phyloP scores from a whole-genome alignment of 805 yeast genomes.

The Wickerhamomyces subpelliculosus region DNA sequence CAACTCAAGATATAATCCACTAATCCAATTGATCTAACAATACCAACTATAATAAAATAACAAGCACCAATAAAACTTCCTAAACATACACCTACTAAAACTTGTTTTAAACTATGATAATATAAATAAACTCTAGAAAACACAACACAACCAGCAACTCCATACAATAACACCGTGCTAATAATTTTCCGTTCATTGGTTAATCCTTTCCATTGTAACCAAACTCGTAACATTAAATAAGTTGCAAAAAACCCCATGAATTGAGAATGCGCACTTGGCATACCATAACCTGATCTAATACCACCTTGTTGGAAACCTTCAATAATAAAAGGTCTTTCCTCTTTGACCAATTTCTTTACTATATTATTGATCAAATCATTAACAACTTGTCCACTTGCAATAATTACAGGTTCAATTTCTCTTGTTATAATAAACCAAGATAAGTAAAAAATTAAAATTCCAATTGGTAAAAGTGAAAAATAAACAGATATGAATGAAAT shows the following conservation, averaged over 20 bases:
- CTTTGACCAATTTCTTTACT: conserved; percentile 55
- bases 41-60: conserved; percentile 46
- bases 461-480: conserved; percentile 75
- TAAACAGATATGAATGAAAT: conserved; percentile 59
- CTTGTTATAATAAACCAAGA: conserved; percentile 79
- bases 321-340: conserved; percentile 62
- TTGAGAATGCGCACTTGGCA: conserved; percentile 97
- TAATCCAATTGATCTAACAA: conserved; percentile 61
- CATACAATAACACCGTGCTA: conserved; percentile 24
- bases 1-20: conserved; percentile 57
- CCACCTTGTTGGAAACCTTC: conserved; percentile 31
- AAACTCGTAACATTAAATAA: conserved; percentile 41
- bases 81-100: conserved; percentile 57
- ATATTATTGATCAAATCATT: conserved; percentile 70
- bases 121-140: conserved; percentile 69
- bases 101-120: conserved; percentile 74
- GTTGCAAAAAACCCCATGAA: conserved; percentile 83
- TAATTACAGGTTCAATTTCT: conserved; percentile 77
- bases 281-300: conserved; percentile 67
- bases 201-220: conserved; percentile 36
- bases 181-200: conserved; percentile 19
- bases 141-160: conserved; percentile 38
- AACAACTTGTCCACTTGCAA: conserved; percentile 79
- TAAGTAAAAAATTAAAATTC: conserved; percentile 67
- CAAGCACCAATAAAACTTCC: conserved; percentile 55